These are phyloP conservation scores for Melocanna baccifera DNA, from an alignment of 176 grass and related monocot species.

Conservation along the genomic window DNA sequence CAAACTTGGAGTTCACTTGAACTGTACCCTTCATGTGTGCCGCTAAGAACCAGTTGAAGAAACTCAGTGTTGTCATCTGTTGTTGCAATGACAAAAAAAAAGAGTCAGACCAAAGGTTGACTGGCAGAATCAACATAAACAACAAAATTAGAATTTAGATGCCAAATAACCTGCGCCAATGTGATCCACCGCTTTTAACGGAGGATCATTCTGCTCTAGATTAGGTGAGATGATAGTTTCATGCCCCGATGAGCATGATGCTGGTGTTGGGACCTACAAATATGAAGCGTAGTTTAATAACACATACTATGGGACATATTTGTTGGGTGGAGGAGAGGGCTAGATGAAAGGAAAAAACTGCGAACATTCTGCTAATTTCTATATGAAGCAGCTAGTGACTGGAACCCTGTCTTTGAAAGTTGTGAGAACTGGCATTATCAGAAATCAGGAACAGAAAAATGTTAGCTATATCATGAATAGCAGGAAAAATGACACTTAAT, in stretches of 20 bases:
- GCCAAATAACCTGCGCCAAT: constrained; percentile 10
- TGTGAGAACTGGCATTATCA: neutral
- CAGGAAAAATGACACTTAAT: neutral
- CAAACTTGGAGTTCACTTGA: constrained; percentile 39
- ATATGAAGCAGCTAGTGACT: neutral
- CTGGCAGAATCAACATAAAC: neutral
- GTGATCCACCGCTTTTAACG: neutral
- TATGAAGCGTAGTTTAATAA: neutral
- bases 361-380: neutral
- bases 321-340: neutral
- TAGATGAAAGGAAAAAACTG: neutral
- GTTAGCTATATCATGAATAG: neutral
- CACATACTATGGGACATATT: neutral
- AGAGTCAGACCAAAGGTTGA: neutral
- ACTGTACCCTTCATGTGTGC: constrained; percentile 17
- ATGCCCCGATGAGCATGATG: neutral
- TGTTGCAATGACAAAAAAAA: constrained; percentile 16
- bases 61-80: constrained; percentile 23
- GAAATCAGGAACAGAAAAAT: neutral
- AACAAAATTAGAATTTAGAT: neutral
- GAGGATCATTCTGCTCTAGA: constrained; percentile 21
- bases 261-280: constrained; percentile 11
- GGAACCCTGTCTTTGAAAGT: neutral
- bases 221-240: constrained; percentile 32
- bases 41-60: constrained; percentile 41